Percentiles rank a stretch among this genome's conserved stretches.
Evolutionary conservation across 345 rosid genomes (phyloP).

Genomic region (Salix arbutifolia): DNA sequence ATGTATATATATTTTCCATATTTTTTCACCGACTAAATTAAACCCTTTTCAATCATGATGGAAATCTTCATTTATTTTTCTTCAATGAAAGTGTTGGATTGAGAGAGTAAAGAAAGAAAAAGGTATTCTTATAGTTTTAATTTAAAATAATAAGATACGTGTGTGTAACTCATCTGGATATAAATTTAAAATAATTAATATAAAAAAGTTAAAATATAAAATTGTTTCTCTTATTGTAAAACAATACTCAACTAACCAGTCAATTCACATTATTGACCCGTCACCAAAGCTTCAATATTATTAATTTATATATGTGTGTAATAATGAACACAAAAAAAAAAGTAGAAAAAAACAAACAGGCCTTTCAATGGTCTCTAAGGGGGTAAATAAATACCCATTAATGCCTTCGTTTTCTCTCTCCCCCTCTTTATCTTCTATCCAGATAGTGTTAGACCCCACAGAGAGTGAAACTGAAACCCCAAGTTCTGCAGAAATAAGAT

Average conservation of each 20-base stretch:
- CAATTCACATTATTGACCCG: slow-evolving; percentile 19
- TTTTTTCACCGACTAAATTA: background rate
- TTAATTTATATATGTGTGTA: too few relatives aligned
- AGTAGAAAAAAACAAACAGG: slow-evolving; percentile 2
- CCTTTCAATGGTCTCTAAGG: background rate
- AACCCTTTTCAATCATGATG: too few relatives aligned
- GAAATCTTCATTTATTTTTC: too few relatives aligned
- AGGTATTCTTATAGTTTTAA: too few relatives aligned
- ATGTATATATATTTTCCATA: background rate
- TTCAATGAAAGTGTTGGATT: too few relatives aligned
- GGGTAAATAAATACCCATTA: slow-evolving; percentile 13
- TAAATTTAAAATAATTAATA: too few relatives aligned
- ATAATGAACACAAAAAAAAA: background rate
- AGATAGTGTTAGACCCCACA: background rate
- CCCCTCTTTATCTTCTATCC: background rate
- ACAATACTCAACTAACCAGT: background rate
- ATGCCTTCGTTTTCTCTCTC: background rate
- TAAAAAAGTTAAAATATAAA: too few relatives aligned
- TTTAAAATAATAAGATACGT: too few relatives aligned
- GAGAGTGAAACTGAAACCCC: background rate
- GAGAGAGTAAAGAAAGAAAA: too few relatives aligned
- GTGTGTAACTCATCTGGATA: too few relatives aligned
- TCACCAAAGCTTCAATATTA: slow-evolving; percentile 13
- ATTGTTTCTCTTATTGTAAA: too few relatives aligned
- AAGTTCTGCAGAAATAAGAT: background rate